Base-by-base conservation (phyloP, 164 flowering plant genomes). In the Vitis rotundifolia region DNA sequence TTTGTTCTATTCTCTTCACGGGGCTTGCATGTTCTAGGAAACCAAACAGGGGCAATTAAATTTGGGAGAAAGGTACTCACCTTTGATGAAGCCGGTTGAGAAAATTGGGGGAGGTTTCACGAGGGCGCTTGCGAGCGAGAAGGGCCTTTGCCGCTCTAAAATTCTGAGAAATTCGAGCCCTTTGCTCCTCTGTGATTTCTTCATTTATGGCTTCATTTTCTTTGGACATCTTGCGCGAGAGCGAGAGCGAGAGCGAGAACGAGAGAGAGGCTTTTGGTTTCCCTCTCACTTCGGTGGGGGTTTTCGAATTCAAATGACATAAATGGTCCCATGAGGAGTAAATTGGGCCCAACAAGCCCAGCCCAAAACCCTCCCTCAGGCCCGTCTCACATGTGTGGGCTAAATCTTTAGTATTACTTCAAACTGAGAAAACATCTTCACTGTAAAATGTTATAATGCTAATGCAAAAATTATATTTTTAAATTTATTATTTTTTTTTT, bases 91-190 rank as follows among this genome's bases (percentile, higher is more conserved):
- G 51, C 12, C 1, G 49, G 53, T 29, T 4, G 64, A 22, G 59
- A 51, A 11, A 52, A 12, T 5, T 8, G 59, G 54, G 8, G 67
- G 68, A 47, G 49, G 7, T 4, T 31, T 63, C 73, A 18, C 61
- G 80, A 51, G 84, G 82, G 29, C 94, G 77, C 69, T 94, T 94
- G 15, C 93, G 91, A 72, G 84, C 77, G 14, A 92, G 89, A 64
- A 87, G 85, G 2, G 92, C 93, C 78, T 92, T 90, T 2, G 94
- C 91, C 11, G 94, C 91, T 67, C 88, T 79, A 76, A 86, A 89
- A 12, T 81, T 87, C 67, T 83, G 83, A 18, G 94, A 80, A 60
- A 92, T 92, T 70, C 94, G 88, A 75, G 84, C 81, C 58, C 78
- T 75, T 67, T 91, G 91, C 63, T 84, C 88, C 7, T 67, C 83